These are phyloP conservation scores for Arachnopeziza araneosa DNA, from an alignment of 2,329 filamentous ascomycete genomes.

Conservation along the genomic window DNA sequence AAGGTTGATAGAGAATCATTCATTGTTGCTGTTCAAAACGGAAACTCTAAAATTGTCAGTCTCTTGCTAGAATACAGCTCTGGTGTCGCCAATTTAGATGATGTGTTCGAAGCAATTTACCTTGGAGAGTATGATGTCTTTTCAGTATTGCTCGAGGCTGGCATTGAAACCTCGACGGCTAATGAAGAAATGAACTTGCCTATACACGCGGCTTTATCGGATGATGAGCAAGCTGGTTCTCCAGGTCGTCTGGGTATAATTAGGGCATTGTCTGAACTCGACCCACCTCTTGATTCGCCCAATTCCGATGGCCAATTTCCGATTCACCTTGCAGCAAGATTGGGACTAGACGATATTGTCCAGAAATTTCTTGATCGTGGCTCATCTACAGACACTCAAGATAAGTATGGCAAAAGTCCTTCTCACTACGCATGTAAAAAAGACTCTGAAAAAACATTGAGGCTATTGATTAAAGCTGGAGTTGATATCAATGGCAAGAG, in stretches of 20 bases:
- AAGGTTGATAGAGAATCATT: background rate
- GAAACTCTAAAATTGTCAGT: background rate
- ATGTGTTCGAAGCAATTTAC: background rate
- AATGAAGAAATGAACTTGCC: background rate
- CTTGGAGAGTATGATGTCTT: background rate
- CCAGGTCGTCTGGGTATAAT: no score
- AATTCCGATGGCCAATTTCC: no score
- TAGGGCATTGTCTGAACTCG: no score
- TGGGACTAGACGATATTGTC: no score
- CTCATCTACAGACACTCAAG: no score
- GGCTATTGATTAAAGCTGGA: no score
- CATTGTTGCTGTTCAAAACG: background rate
- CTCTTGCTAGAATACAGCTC: background rate
- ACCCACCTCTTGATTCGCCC: no score
- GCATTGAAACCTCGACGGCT: background rate
- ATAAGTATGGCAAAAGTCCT: no score
- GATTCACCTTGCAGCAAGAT: no score
- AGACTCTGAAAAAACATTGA: no score
- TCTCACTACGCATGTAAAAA: no score
- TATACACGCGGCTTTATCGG: background rate
- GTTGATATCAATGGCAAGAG: background rate
- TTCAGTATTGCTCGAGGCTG: background rate
- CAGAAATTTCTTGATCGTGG: no score
- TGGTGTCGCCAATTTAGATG: background rate
- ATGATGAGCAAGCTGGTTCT: background rate